Conservation (phyloP, 495 filamentous ascomycete species). For the Trichoderma reesei region DNA sequence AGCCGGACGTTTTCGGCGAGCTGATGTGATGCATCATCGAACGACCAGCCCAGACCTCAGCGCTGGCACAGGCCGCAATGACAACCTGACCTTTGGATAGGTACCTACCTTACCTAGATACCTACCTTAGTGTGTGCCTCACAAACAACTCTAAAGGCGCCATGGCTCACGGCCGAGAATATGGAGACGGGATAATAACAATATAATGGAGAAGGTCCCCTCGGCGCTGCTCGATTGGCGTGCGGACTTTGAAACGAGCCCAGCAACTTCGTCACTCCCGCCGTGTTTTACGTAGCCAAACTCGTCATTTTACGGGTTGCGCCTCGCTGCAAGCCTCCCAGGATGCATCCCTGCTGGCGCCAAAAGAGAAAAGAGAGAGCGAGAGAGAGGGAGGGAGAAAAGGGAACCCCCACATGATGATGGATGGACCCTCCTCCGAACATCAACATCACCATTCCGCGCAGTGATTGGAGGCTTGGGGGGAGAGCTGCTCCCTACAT, state of each 20-base stretch:
- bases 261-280: slow-evolving; percentile 5
- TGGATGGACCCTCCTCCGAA: slow-evolving; percentile 8
- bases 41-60: too few species aligned
- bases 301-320: slow-evolving; percentile 7
- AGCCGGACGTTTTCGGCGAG: background rate
- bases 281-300: slow-evolving; percentile 4
- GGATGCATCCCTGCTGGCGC: background rate
- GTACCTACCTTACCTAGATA: too few species aligned
- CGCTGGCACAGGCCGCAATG: too few species aligned
- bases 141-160: too few species aligned
- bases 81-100: too few species aligned
- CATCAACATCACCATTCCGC: background rate
- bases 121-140: too few species aligned
- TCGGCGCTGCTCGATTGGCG: background rate
- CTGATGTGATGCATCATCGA: too few species aligned
- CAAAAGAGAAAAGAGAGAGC: background rate
- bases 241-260: slow-evolving; percentile 4
- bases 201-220: background rate
- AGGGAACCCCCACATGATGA: slow-evolving; percentile 4
- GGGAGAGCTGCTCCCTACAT: background rate
- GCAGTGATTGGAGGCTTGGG: background rate
- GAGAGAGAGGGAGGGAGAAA: background rate
- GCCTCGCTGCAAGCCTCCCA: slow-evolving; percentile 1
- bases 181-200: background rate
- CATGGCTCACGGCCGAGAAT: too few species aligned